Evolutionary conservation across 768 basidiomycete species (phyloP).

Genomic region (Psilocybe cyanescens): DNA sequence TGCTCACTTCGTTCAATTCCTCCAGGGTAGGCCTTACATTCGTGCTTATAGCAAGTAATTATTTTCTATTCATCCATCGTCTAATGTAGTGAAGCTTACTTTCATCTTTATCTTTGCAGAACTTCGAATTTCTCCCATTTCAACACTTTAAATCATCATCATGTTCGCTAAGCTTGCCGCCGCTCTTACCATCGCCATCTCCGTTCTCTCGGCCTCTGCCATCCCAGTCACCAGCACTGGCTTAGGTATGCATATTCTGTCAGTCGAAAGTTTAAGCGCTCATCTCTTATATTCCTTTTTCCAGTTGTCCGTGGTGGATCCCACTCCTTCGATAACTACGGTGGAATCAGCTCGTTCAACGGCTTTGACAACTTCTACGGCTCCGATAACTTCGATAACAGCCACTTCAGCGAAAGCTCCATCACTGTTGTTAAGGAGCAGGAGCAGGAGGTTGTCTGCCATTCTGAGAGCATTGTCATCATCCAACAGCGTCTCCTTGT

Average conservation of each 20-base stretch:
- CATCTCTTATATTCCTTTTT: not conserved
- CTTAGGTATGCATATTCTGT: slow-evolving; percentile 24
- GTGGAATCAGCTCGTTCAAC: slow-evolving; percentile 37
- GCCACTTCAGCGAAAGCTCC: slow-evolving; percentile 30
- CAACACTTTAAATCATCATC: slow-evolving; percentile 20
- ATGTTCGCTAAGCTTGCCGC: slow-evolving; percentile 45
- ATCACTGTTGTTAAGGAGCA: slow-evolving; percentile 37
- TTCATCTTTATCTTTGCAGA: not conserved
- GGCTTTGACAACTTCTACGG: slow-evolving; percentile 54
- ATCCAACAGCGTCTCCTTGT: slow-evolving; percentile 50
- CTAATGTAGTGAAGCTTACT: slow-evolving; percentile 3
- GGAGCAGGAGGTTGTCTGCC: slow-evolving; percentile 43
- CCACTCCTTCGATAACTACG: slow-evolving; percentile 40
- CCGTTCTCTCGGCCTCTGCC: slow-evolving; percentile 34
- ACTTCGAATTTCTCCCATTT: slow-evolving; percentile 22
- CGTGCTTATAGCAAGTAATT: slow-evolving; percentile 31
- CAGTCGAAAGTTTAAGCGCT: not conserved
- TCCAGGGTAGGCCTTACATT: slow-evolving; percentile 34
- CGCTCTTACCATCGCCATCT: slow-evolving; percentile 29
- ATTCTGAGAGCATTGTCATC: slow-evolving; percentile 38
- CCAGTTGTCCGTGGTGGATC: slow-evolving; percentile 22
- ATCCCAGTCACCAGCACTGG: slow-evolving; percentile 32
- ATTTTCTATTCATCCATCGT: not conserved
- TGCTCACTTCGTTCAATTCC: slow-evolving; percentile 29
- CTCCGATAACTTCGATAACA: slow-evolving; percentile 44